Base-by-base conservation (phyloP, 2,329 filamentous ascomycete species). In the Curvularia sp. region DNA sequence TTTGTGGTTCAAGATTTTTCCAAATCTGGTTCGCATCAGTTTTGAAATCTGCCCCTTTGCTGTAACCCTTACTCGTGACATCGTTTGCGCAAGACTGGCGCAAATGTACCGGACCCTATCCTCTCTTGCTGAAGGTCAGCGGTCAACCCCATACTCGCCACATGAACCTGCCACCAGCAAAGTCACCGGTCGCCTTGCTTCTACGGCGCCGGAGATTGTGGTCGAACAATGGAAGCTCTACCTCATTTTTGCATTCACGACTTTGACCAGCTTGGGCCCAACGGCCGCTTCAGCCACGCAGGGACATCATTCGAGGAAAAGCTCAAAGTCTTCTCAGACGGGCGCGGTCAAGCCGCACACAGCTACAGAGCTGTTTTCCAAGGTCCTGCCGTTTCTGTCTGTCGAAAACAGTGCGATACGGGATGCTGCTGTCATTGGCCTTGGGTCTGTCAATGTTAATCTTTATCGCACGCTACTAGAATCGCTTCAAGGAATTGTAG, bases 161-260 rank as follows among this genome's bases (percentile, higher is more conserved):
- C 86, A 90, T 63, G 87, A 87, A 53, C 81, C 85, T 18, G 55
- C 55, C 1, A 80, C 84, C 6, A 81, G 82, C 28, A 88, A 84
- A 70, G 83, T 80, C 65, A 82, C 87, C 72, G 85, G 84, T 58
- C 88, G 77, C 15, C 63, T 79, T 33, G 75, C 85, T 58, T 89
- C 87, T 2, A 89, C 89, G 0, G 90, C 93, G 18, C 91, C 93
- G 0, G 93, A 96, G 68, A 88, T 96, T 22, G 84, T 97, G 57
- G 88, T 99, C 58, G 96, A 98, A 77, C 95, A 99, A 75, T 99
- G 94, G 94, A 98, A 97, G 77, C 82, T 98, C 2, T 98, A 98
- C 75, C 84, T 99, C 26, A 93, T 97, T 55, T 97, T 99, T 79
- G 95, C 94, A 9, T 99, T 96, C 78, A 97, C 94, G 9, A 98